Evolutionary conservation across 164 flowering plant genomes (phyloP).

Genomic region (Chimonanthus salicifolius): DNA sequence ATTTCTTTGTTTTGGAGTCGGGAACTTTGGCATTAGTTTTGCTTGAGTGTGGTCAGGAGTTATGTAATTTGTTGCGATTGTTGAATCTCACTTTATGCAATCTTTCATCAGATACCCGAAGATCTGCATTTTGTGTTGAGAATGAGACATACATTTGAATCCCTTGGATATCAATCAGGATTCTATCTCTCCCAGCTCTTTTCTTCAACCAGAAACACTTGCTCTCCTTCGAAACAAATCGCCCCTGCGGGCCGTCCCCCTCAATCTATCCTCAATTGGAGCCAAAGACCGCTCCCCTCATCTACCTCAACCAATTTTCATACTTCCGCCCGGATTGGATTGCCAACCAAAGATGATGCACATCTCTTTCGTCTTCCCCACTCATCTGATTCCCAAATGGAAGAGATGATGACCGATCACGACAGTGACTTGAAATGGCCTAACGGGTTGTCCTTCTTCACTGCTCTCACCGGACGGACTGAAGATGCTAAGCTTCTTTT

Average conservation of each 20-base stretch:
- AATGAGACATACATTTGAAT: constrained; percentile 98
- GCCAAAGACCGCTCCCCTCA: constrained; percentile 45
- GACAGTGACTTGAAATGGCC: constrained; percentile 96
- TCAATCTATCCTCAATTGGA: constrained; percentile 82
- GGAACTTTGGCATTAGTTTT: background rate
- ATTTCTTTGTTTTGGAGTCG: background rate
- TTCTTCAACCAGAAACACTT: constrained; percentile 54
- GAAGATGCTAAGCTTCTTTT: constrained; percentile 21
- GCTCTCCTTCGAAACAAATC: constrained; percentile 49
- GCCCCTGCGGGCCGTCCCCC: constrained; percentile 36
- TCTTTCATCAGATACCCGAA: constrained; percentile 69
- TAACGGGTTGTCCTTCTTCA: constrained; percentile 66
- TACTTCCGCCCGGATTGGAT: constrained; percentile 7
- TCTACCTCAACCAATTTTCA: constrained; percentile 14
- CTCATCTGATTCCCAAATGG: constrained; percentile 54
- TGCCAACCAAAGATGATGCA: constrained; percentile 60
- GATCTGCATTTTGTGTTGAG: constrained; percentile 96
- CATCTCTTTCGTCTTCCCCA: constrained; percentile 79
- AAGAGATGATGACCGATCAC: constrained; percentile 68
- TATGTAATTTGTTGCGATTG: background rate
- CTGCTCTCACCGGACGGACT: constrained; percentile 16
- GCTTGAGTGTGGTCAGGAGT: background rate
- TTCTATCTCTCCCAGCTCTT: constrained; percentile 92
- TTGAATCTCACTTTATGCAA: background rate
- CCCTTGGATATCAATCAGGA: constrained; percentile 94